Base-by-base conservation (phyloP, 2,329 filamentous ascomycete species). In the Biscogniauxia marginata region DNA sequence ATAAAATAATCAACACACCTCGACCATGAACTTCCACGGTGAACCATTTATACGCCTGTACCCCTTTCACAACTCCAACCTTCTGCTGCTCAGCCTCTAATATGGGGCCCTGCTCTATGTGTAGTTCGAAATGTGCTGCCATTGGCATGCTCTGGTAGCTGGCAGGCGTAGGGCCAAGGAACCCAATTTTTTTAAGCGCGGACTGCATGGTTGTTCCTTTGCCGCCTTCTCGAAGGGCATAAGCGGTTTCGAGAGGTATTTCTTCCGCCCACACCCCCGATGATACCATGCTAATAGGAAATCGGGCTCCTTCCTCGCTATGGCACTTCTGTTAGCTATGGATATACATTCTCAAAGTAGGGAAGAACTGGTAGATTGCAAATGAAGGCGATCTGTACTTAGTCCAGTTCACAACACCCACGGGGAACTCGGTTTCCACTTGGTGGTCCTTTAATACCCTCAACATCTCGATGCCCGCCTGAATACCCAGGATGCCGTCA, bases 71-170 rank as follows among this genome's bases (percentile, higher is more conserved):
- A 6, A 90, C 80, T 20, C 87, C 86, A 51, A 93, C 80, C 53
- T 85, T 85, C 61, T 85, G 80, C 22, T 79, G 74, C 23, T 81
- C 78, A 16, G 79, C 79, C 65, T 93, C 86, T 1, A 96, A 79
- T 30, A 91, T 83, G 0, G 90, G 89, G 0, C 90, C 90, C 70
- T 96, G 91, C 70, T 96, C 91, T 52, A 93, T 93, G 67, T 95
- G 90, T 8, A 95, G 79, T 71, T 93, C 90, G 65, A 93, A 93
- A 70, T 93, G 89, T 0, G 88, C 89, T 0, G 84, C 87, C 73
- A 92, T 84, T 0, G 87, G 88, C 16, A 80, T 83, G 25, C 78
- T 75, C 59, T 80, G 76, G 69, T 87, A 78, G 52, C 78, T 84
- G 20, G 83, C 82, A 7, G 81, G 78, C 0, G 78, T 73, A 0